These are phyloP conservation scores for Erodium chrysanthum DNA, from an alignment of 441 rosid genomes.

Conservation along the genomic window DNA sequence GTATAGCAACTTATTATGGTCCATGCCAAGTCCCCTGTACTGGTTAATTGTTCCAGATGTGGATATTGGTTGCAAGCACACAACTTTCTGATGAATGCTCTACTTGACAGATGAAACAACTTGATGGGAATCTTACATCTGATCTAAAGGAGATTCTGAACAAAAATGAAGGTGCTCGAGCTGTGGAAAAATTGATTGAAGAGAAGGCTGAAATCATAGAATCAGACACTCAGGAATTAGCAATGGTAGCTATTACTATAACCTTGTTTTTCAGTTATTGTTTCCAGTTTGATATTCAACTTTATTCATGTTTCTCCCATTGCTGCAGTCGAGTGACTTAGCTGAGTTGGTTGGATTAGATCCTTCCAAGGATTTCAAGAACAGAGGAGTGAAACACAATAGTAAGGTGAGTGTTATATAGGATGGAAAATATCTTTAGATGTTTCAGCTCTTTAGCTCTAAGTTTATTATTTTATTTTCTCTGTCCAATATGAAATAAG, in stretches of 20 bases:
- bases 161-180: conserved; percentile 22
- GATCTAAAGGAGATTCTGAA: conserved; percentile 51
- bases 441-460: conserved; percentile 4
- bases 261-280: not conserved
- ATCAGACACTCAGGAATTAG: conserved; percentile 14
- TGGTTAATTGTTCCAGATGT: not conserved
- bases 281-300: not conserved
- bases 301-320: not conserved
- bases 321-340: conserved; percentile 22
- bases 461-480: not conserved
- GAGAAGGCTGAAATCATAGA: conserved; percentile 21
- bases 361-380: conserved; percentile 19
- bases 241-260: conserved; percentile 16
- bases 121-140: conserved; percentile 51
- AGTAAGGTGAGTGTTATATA: conserved; percentile 37
- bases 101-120: conserved; percentile 40
- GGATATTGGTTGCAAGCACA: conserved; percentile 9
- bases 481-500: not conserved
- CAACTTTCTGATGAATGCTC: conserved; percentile 12
- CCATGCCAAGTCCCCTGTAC: not conserved
- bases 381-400: conserved; percentile 34
- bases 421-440: not conserved
- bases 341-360: conserved; percentile 26
- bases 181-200: conserved; percentile 17
- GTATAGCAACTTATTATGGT: not conserved